Evolutionary conservation across 345 rosid species (phyloP).

Genomic region (Turritis glabra): DNA sequence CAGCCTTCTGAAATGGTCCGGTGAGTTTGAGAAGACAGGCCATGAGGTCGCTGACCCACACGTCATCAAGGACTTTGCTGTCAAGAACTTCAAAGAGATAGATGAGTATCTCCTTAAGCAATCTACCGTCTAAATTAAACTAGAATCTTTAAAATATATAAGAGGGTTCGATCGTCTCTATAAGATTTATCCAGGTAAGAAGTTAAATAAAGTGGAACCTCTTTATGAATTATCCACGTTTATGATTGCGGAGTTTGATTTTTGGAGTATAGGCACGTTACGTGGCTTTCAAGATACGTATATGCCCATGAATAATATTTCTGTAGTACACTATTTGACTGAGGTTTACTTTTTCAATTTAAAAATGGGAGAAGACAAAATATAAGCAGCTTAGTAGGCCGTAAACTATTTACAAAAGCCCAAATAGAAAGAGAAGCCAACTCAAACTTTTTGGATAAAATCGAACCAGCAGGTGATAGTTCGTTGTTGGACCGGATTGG

Average conservation of each 20-base stretch:
- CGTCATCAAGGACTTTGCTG: conserved; percentile 70
- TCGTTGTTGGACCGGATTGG: no score
- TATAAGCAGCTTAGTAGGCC: not conserved
- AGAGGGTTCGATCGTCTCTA: conserved; percentile 7
- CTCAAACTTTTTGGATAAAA: not conserved
- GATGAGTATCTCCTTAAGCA: conserved; percentile 58
- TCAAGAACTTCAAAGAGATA: conserved; percentile 71
- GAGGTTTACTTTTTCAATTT: no score
- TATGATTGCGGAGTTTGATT: not conserved
- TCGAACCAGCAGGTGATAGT: not conserved
- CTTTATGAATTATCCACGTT: conserved; percentile 1
- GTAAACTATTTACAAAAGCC: not conserved
- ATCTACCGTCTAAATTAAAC: conserved; percentile 12
- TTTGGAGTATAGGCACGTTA: not conserved
- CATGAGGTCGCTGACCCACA: conserved; percentile 72
- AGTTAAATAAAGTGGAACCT: conserved; percentile 24
- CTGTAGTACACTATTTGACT: no score
- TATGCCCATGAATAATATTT: not conserved
- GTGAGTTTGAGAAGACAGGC: conserved; percentile 70
- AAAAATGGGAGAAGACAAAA: no score
- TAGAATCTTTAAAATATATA: not conserved
- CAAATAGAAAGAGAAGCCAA: not conserved
- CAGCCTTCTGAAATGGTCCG: conserved; percentile 75
- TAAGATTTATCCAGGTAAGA: not conserved
- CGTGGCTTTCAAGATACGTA: not conserved